These are phyloP conservation scores for Phytopythium sindhum DNA, from an alignment of 352 stramenopile species.

Conservation along the genomic window DNA sequence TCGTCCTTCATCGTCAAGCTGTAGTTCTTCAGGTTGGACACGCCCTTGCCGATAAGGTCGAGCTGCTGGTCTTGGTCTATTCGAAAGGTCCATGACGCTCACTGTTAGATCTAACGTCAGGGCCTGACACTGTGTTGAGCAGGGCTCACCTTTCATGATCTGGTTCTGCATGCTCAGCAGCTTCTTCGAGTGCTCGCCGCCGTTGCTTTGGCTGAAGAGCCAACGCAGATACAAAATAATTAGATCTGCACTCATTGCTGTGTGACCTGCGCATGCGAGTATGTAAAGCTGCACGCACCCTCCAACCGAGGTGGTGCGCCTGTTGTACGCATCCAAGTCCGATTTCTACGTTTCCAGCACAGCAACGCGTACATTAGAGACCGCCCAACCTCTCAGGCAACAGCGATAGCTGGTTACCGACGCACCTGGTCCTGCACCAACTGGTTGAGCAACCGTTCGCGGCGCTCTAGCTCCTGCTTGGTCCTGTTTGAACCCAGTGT, in stretches of 20 bases:
- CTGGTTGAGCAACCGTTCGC: slow-evolving; percentile 59
- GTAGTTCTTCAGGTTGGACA: slow-evolving; percentile 84
- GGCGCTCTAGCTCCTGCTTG: slow-evolving; percentile 65
- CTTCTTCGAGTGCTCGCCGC: slow-evolving; percentile 35
- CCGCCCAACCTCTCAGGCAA: not conserved
- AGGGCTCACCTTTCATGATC: slow-evolving; percentile 75
- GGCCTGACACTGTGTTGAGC: not conserved
- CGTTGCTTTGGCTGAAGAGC: slow-evolving; percentile 11
- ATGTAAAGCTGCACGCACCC: slow-evolving; percentile 13
- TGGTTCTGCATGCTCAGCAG: slow-evolving; percentile 86
- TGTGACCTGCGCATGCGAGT: not conserved
- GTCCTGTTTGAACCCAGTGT: slow-evolving; percentile 29
- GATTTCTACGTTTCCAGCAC: slow-evolving; percentile 33
- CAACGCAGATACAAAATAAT: not conserved
- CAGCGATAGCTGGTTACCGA: not conserved
- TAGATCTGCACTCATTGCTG: not conserved
- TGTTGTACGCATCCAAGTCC: slow-evolving; percentile 79
- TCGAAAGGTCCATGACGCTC: not conserved
- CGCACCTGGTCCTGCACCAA: slow-evolving; percentile 60
- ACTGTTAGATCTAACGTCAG: not conserved
- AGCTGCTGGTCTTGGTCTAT: slow-evolving; percentile 87
- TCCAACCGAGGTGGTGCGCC: slow-evolving; percentile 22
- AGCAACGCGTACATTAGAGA: not conserved
- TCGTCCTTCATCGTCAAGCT: slow-evolving; percentile 87
- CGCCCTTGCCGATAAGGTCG: slow-evolving; percentile 75